A percentile compares a stretch with the other conserved stretches of the same genome.
phyloP scores from a whole-genome alignment of 495 filamentous ascomycete genomes.

The Lentithecium fluviatile region DNA sequence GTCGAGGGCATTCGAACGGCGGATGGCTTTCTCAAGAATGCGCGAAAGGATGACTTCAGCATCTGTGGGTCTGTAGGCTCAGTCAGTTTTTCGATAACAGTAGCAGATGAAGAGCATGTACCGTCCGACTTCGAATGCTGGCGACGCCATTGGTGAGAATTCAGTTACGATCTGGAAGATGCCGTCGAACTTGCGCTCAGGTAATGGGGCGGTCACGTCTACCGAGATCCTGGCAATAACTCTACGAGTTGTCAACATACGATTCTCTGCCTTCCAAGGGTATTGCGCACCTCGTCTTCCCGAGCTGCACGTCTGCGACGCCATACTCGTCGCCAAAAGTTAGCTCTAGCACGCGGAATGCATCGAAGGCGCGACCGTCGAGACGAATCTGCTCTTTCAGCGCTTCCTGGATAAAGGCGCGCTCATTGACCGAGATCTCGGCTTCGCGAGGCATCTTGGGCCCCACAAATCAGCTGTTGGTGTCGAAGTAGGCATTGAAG shows the following conservation, averaged over 20 bases:
- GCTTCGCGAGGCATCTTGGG: slow-evolving; percentile 82
- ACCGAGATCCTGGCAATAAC: slow-evolving; percentile 82
- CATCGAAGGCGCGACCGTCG: slow-evolving; percentile 76
- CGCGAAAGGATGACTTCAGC: slow-evolving; percentile 77
- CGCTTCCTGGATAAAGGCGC: slow-evolving; percentile 45
- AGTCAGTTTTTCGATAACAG: slow-evolving; percentile 27
- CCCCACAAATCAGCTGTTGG: slow-evolving; percentile 8
- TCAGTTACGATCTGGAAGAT: slow-evolving; percentile 89
- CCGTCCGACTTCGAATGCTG: slow-evolving; percentile 83
- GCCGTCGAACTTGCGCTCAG: slow-evolving; percentile 91
- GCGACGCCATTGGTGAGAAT: slow-evolving; percentile 87
- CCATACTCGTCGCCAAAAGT: slow-evolving; percentile 89
- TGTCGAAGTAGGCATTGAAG: slow-evolving; percentile 1
- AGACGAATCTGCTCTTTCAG: slow-evolving; percentile 69
- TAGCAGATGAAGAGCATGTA: slow-evolving; percentile 43
- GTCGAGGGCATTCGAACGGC: slow-evolving; percentile 85
- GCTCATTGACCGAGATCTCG: slow-evolving; percentile 49
- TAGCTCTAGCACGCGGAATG: slow-evolving; percentile 72
- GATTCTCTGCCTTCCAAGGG: neutral
- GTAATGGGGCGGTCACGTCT: slow-evolving; percentile 76
- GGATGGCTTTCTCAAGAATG: slow-evolving; percentile 87
- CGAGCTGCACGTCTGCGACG: slow-evolving; percentile 81
- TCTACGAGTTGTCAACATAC: slow-evolving; percentile 49
- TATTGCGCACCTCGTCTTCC: slow-evolving; percentile 74
- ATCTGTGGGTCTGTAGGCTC: slow-evolving; percentile 34